Evolutionary conservation across 495 filamentous ascomycete genomes (phyloP).

Genomic region (Trichoderma reesei): DNA sequence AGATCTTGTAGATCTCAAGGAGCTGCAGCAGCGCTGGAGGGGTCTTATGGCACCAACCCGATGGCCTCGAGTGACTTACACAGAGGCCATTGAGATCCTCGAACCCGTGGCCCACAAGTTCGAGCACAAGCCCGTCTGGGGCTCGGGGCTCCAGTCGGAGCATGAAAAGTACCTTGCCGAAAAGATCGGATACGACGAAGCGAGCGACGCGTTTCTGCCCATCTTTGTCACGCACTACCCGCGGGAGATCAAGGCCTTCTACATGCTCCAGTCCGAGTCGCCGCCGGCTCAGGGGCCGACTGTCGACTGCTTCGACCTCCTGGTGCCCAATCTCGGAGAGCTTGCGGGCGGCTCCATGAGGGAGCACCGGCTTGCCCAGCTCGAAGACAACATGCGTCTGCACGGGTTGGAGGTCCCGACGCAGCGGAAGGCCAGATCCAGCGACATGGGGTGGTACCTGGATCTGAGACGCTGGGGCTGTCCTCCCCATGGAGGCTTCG

Average conservation of each 20-base stretch:
- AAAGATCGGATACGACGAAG: constrained; percentile 47
- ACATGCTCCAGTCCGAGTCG: constrained; percentile 62
- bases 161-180: constrained; percentile 85
- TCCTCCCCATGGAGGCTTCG: constrained; percentile 94
- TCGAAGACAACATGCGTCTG: constrained; percentile 59
- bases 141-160: constrained; percentile 73
- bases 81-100: constrained; percentile 61
- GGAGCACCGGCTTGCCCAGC: constrained; percentile 66
- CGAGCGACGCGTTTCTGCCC: constrained; percentile 36
- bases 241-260: constrained; percentile 80
- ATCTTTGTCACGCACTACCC: constrained; percentile 95
- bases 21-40: constrained; percentile 59
- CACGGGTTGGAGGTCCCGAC: neutral
- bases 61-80: constrained; percentile 85
- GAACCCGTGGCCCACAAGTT: constrained; percentile 56
- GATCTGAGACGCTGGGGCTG: constrained; percentile 89
- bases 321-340: constrained; percentile 83
- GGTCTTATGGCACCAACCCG: constrained; percentile 38
- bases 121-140: constrained; percentile 55
- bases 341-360: constrained; percentile 88
- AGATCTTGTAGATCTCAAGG: constrained; percentile 26
- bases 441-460: constrained; percentile 76
- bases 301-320: constrained; percentile 90
- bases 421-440: constrained; percentile 15
- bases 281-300: constrained; percentile 35